These are phyloP conservation scores for Xylaria bambusicola DNA, from an alignment of 495 filamentous ascomycete genomes.

Conservation along the genomic window DNA sequence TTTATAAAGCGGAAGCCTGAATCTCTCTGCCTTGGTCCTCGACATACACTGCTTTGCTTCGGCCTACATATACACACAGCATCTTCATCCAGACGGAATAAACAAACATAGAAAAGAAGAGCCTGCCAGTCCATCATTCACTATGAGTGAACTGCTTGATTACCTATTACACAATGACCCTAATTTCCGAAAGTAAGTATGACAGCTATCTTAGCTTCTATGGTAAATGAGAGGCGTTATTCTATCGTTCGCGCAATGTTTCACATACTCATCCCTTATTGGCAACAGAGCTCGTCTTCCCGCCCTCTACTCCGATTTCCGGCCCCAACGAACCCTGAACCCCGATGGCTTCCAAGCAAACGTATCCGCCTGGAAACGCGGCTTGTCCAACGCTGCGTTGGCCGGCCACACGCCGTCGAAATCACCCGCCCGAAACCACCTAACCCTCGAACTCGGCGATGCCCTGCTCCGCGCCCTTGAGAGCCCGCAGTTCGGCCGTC, in stretches of 20 bases:
- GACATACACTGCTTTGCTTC: no score
- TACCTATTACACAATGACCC: constrained; percentile 50
- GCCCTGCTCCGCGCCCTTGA: constrained; percentile 71
- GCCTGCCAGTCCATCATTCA: no score
- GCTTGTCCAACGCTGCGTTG: constrained; percentile 64
- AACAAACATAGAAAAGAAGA: no score
- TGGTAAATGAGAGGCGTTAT: no score
- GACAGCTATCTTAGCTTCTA: no score
- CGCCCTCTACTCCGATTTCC: constrained; percentile 94
- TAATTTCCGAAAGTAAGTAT: constrained; percentile 44
- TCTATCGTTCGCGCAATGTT: neutral
- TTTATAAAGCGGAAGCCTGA: no score
- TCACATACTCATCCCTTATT: constrained; percentile 4
- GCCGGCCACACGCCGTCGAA: constrained; percentile 56
- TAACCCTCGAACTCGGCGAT: constrained; percentile 69
- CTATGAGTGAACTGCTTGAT: constrained; percentile 44
- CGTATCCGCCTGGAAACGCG: constrained; percentile 77
- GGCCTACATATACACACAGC: no score
- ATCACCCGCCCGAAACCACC: constrained; percentile 43
- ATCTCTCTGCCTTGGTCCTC: no score
- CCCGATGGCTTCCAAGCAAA: constrained; percentile 91
- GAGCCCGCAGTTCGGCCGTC: constrained; percentile 76
- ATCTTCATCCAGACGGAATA: no score
- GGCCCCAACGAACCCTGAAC: constrained; percentile 73
- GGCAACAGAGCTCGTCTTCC: constrained; percentile 72